A percentile compares a stretch with the other conserved stretches of the same genome.
Evolutionary conservation across 139 green algal species (phyloP).

Genomic region (Klebsormidium nitens): DNA sequence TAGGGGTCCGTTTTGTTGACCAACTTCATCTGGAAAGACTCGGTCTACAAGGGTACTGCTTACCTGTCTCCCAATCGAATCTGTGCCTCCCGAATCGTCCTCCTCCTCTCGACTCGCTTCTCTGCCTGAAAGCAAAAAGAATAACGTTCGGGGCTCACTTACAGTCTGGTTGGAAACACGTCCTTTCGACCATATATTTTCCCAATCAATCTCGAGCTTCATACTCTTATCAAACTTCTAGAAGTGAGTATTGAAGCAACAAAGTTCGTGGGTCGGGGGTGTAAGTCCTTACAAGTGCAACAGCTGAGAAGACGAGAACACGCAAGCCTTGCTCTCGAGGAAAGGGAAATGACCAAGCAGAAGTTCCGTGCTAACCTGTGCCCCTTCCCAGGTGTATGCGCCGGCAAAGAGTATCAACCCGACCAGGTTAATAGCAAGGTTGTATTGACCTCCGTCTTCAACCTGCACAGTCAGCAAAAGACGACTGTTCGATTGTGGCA

Average conservation of each 20-base stretch:
- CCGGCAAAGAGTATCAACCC: slow-evolving; percentile 38
- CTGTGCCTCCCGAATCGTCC: slow-evolving; percentile 46
- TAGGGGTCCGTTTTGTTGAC: no score
- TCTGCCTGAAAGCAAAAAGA: slow-evolving; percentile 15
- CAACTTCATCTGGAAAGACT: neutral
- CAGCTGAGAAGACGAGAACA: no score
- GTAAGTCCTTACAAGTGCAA: no score
- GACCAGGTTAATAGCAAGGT: slow-evolving; percentile 45
- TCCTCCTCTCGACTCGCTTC: slow-evolving; percentile 38
- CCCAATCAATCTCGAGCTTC: no score
- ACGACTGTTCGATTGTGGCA: neutral
- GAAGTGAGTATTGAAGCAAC: no score
- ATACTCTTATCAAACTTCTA: no score
- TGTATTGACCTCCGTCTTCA: slow-evolving; percentile 3
- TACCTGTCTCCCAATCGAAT: slow-evolving; percentile 51
- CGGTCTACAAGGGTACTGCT: neutral
- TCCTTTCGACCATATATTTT: no score
- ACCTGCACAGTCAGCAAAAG: slow-evolving; percentile 6
- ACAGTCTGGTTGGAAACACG: no score
- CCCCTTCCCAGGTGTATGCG: slow-evolving; percentile 42
- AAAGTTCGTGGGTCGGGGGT: no score
- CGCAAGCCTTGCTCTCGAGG: no score
- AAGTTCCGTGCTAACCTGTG: no score
- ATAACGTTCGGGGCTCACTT: neutral
- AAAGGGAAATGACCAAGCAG: no score